Base-by-base conservation (phyloP, 148 eudicot genomes). In the Spergularia marina region DNA sequence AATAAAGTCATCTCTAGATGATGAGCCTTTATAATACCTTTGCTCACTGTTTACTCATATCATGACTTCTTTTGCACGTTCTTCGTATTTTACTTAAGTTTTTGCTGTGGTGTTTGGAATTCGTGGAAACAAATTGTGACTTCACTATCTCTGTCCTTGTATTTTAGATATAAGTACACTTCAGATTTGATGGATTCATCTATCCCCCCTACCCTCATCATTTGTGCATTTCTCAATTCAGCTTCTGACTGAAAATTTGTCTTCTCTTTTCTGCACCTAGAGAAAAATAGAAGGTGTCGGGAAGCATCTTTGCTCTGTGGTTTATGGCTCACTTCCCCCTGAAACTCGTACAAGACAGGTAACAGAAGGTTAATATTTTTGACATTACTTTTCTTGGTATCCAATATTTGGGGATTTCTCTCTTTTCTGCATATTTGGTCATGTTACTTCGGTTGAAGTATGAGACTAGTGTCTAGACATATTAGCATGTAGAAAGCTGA, bases 321-420 rank as follows among this genome's bases (percentile, higher is more conserved):
- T 95, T 86, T 95, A 95, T 81, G 98, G 98, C 75, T 95, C 98
- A 82, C 83, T 95, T 55, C 98, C 98, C 36, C 96, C 97, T 44
- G 92, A 85, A 79, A 92, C 98, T 75, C 97, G 98, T 64, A 90
- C 91, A 20, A 87, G 89, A 82, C 98, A 95, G 98, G 98, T 95
- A 86, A 77, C 57, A 60, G 12, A n/a, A n/a, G 11, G 66, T 39
- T 14, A 3, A 16, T 34, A 25, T n/a, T 64, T 55, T 16, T 55
- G 14, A 40, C 44, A 34, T 72, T 7, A 13, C 40, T 20, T 76
- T 60, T 13, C 56, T 52, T 60, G 4, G 14, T 72, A 23, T 30
- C 58, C 17, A 36, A 10, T 61, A 5, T 52, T 34, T 11, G 34
- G 55, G 68, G 65, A 56, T 11, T 58, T 53, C 59, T 0, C 51